Evolutionary conservation across 116 monocot genomes (phyloP), one percentile per base, ranked within the genome.

Genomic region (Papilionanthe hybrid): DNA sequence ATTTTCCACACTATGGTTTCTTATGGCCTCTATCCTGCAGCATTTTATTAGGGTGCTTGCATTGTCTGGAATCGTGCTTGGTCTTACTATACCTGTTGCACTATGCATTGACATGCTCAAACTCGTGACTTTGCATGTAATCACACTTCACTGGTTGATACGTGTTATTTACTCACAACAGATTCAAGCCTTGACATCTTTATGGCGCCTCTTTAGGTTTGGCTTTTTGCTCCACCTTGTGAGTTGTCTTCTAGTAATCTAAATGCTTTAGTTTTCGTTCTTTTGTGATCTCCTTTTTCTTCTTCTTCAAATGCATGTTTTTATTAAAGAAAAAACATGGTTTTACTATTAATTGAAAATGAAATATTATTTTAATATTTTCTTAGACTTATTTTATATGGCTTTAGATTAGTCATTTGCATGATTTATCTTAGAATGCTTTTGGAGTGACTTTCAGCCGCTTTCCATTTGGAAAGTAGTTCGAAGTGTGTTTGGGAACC

Each of bases 161-260:
- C 89, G 94, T 43, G 82, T 85, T 78, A 18, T 99, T 37, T 99
- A 99, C 82, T 91, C 90, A 58, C 86, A 69, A 63, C 99, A 99
- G 83, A 94, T 95, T 53, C 87, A 88, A 81, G 87, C 89, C 42
- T 85, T 93, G 82, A 85, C 93, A 78, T 95, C 93, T 77, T 80
- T 99, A 53, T 99, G 99, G 99, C 98, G 95, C 17, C 91, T 99
- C 73, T 99, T 99, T 72, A 93, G 99, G 99, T 99, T 82, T 20
- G 75, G 9, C 42, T 73, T 73, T 44, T 73, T 8, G n/a, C 44
- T 73, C 5, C 37, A 32, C 32, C 32, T 69, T 69, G 15, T 69
- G 27, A 69, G 17, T 17, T 69, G 30, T 69, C 17, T 69, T 37
- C 69, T 69, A 69, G 65, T 13, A 29, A 29, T 28, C 23, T 5